These are phyloP conservation scores for Lipomyces sp. DNA, from an alignment of 805 yeast genomes.

Conservation along the genomic window DNA sequence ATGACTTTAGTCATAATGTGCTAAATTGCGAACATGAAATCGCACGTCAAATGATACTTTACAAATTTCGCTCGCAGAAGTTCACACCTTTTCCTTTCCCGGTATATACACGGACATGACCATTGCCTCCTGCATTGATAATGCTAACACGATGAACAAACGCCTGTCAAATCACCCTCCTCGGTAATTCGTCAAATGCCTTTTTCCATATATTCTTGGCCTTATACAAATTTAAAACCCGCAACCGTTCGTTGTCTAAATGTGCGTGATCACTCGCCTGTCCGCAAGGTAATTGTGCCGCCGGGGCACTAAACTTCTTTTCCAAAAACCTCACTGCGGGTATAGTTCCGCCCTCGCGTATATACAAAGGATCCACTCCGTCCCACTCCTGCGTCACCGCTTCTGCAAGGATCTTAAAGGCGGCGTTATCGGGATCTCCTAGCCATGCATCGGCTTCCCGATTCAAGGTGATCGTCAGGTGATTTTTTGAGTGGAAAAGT, in stretches of 20 bases:
- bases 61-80: too few species aligned
- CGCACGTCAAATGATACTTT: too few species aligned
- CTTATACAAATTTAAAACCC: conserved; percentile 74
- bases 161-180: too few species aligned
- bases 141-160: too few species aligned
- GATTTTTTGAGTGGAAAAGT: conserved; percentile 57
- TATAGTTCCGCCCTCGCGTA: conserved; percentile 96
- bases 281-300: conserved; percentile 95
- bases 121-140: too few species aligned
- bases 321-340: conserved; percentile 86
- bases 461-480: conserved; percentile 55
- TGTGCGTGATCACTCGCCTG: conserved; percentile 95
- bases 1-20: too few species aligned
- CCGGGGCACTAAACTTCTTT: conserved; percentile 76
- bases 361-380: conserved; percentile 52
- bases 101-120: too few species aligned
- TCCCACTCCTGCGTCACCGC: conserved; percentile 74
- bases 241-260: conserved; percentile 76
- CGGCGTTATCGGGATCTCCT: conserved; percentile 75
- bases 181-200: conserved; percentile 17
- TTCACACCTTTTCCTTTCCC: too few species aligned
- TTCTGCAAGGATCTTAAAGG: conserved; percentile 62
- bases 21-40: too few species aligned
- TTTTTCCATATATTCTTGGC: conserved; percentile 53
- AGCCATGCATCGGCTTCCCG: conserved; percentile 97